phyloP scores from a whole-genome alignment of 805 yeast species.

The Yarrowia porcina region DNA sequence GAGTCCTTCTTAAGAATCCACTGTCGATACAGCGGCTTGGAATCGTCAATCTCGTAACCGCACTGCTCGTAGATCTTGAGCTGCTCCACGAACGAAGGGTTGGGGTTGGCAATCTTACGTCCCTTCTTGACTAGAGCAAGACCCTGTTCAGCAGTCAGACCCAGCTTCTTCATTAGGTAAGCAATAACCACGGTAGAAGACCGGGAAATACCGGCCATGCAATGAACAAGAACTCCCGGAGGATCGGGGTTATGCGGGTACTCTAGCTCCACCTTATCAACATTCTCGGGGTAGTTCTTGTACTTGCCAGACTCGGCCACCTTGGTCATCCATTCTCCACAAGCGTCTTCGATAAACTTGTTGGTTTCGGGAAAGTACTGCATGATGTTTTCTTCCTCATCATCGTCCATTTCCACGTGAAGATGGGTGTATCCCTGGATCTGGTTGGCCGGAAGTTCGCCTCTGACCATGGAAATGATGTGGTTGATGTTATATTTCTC shows the following conservation, averaged over 20 bases:
- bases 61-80: conserved; percentile 56
- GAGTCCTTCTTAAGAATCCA: conserved; percentile 39
- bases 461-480: conserved; percentile 67
- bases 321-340: conserved; percentile 26
- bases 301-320: conserved; percentile 20
- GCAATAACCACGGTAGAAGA: conserved; percentile 84
- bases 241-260: conserved; percentile 31
- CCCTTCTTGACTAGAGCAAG: conserved; percentile 63
- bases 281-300: conserved; percentile 14
- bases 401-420: conserved; percentile 74
- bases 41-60: conserved; percentile 37
- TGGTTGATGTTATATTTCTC: conserved; percentile 59
- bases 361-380: conserved; percentile 59
- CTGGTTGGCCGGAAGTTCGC: conserved; percentile 55
- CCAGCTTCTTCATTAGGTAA: conserved; percentile 77
- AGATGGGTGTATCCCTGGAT: conserved; percentile 39
- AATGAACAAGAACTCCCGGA: conserved; percentile 41
- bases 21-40: conserved; percentile 41
- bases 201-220: conserved; percentile 89
- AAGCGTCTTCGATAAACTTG: conserved; percentile 62
- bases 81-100: conserved; percentile 70
- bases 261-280: conserved; percentile 16
- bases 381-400: conserved; percentile 61
- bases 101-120: conserved; percentile 62
- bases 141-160: conserved; percentile 58